Evolutionary conservation across 768 basidiomycete species (phyloP), one percentile per base, ranked within the genome.

Genomic region (Cystobasidium ongulense): DNA sequence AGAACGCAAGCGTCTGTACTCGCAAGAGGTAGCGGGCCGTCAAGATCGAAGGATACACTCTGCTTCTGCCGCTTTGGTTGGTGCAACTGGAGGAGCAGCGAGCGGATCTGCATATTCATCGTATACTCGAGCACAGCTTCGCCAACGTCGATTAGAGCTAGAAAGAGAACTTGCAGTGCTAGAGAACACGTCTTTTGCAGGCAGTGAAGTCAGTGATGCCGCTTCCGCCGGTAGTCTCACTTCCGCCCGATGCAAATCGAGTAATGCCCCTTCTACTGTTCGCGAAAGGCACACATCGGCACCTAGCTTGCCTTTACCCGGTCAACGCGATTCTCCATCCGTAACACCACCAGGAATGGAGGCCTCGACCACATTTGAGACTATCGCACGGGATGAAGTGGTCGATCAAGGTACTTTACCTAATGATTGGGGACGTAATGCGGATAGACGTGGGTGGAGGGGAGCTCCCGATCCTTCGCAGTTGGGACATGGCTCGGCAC

Each of bases 121-220:
- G 25, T 67, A 67, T 25, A 67, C 65, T 10, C 65, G 65, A 8
- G 65, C 65, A 38, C 68, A 71, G 35, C 68, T 71, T 2, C 50
- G 68, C 17, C 68, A 71, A 53, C 68, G 68, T 8, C 52, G 68
- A 4, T n/a, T 71, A 15, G 68, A 71, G 54, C 68, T 71, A 25
- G 68, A 71, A 38, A 29, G 68, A 29, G 68, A 71, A 31, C 54
- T 71, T 1, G 68, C 53, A 23, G 65, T 43, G 8, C 46, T 67
- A 3, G 65, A 67, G 27, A 38, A 13, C 10, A 33, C 65, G 13
- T 52, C 65, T 4, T 10, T 31, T 67, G 8, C n/a, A 15, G 31
- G 36, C 7, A 43, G 38, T 52, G 29, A 31, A 50, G 38, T 43
- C 43, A 67, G 57, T 35, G 57, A 23, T 31, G 29, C 65, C 23